These are phyloP conservation scores for Venturia pyrina DNA, from an alignment of 2,329 filamentous ascomycete genomes.

Conservation along the genomic window DNA sequence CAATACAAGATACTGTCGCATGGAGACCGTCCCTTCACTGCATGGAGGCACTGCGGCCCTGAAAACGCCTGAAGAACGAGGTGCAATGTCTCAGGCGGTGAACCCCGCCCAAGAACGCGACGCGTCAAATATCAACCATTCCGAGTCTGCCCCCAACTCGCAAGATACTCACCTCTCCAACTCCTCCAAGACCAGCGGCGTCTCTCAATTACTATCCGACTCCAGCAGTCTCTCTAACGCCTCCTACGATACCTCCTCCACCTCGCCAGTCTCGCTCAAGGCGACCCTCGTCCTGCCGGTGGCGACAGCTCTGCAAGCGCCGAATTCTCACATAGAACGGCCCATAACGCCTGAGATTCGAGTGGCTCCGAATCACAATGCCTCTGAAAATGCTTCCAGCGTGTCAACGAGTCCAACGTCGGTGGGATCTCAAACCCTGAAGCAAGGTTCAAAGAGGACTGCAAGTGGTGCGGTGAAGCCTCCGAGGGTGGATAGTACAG, in stretches of 20 bases:
- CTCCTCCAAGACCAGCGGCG: background rate
- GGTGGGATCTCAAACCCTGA: constrained; percentile 28
- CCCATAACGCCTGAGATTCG: background rate
- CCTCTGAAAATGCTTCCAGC: background rate
- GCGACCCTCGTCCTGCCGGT: background rate
- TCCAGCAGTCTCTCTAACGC: constrained; percentile 6
- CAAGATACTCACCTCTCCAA: background rate
- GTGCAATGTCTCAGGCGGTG: background rate
- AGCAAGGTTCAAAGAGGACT: constrained; percentile 58
- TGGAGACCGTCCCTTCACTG: background rate
- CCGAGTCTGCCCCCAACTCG: background rate
- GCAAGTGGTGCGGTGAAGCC: constrained; percentile 60
- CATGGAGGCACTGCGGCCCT: background rate
- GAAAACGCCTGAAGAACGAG: background rate
- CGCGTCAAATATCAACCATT: constrained; percentile 3
- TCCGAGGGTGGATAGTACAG: background rate
- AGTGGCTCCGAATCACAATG: background rate
- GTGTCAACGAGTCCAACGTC: constrained; percentile 28
- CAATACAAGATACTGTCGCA: background rate
- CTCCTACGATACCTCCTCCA: background rate
- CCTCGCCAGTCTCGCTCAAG: background rate
- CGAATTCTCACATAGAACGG: background rate
- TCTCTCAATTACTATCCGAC: background rate
- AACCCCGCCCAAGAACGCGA: constrained; percentile 3
- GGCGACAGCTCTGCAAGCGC: background rate